A percentile compares a stretch with the other conserved stretches of the same genome.
These are phyloP conservation scores for Chromera velia DNA, from an alignment of 73 alveolate species.

Conservation along the genomic window DNA sequence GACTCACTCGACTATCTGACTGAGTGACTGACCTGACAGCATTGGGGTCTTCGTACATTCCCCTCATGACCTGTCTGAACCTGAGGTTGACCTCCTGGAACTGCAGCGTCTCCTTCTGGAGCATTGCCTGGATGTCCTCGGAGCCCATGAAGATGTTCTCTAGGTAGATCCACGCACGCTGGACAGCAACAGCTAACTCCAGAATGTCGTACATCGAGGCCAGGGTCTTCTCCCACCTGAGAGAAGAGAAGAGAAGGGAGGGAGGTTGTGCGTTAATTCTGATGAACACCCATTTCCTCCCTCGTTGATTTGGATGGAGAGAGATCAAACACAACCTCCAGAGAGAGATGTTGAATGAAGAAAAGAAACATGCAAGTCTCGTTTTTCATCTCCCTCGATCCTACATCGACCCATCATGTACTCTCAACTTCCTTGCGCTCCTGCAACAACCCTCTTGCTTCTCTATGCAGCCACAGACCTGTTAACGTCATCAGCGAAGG, in stretches of 20 bases:
- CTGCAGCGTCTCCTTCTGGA: slow-evolving; percentile 61
- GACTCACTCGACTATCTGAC: no score
- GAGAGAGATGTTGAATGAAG: no score
- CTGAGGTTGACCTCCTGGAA: slow-evolving; percentile 62
- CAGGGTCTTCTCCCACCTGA: slow-evolving; percentile 69
- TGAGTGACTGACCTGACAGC: slow-evolving; percentile 61
- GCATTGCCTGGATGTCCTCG: slow-evolving; percentile 64
- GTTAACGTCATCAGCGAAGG: slow-evolving; percentile 25
- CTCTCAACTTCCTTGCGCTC: no score
- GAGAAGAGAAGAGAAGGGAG: background rate
- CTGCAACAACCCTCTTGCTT: no score
- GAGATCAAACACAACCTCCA: no score
- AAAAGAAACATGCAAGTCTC: no score
- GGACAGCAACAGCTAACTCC: slow-evolving; percentile 49
- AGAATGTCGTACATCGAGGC: slow-evolving; percentile 61
- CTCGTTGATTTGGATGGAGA: no score
- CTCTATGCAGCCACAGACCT: background rate
- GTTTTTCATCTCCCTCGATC: no score
- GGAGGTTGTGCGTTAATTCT: no score
- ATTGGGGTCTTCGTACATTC: slow-evolving; percentile 62
- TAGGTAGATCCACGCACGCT: slow-evolving; percentile 79
- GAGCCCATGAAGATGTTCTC: slow-evolving; percentile 84
- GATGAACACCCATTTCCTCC: no score
- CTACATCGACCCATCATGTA: no score
- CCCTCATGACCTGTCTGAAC: slow-evolving; percentile 65